Evolutionary conservation across 208 protist species (phyloP), one percentile per base, ranked within the genome.

Genomic region (Crithidia sp.): DNA sequence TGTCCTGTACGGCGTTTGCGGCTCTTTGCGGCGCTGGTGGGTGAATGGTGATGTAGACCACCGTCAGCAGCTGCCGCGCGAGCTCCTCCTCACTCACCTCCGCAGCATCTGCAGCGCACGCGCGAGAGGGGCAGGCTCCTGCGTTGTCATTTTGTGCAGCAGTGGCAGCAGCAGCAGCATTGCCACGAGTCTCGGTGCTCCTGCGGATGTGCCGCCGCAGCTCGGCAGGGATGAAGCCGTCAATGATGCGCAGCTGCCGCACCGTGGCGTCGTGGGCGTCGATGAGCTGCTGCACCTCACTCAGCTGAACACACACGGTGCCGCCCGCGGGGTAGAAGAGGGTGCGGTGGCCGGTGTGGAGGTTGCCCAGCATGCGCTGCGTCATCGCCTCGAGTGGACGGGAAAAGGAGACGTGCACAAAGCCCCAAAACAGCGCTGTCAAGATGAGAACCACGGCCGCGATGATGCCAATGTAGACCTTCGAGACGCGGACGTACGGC

Each of bases 201-300:
- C 28, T 28, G 28, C 28, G 28, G 45, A 49, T 14, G 45, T 13
- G 45, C 12, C 12, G 45, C 12, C 62, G 45, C 58, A 58, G 12
- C 49, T 69, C 54, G 36, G 3, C 17, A 13, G 74, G 74, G 5
- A 79, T 47, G 14, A 79, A 79, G 37, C 39, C 40, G 39, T 74
- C 64, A 19, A 79, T 57, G 10, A 52, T 19, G 40, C 61, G 60
- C 12, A 76, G 71, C 4, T 60, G 74, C 5, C 49, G 45, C 39
- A 67, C 55, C 16, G 66, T 47, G 19, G 12, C 47, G 63, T 78
- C 50, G 60, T 67, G 36, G 7, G 74, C 66, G 28, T 61, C 12
- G 13, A 74, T 43, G 3, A 74, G 45, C 44, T 74, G 16, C 14
- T 28, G 17, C 5, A 66, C n/a, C 52, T 74, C 69, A 16, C 28